phyloP scores from a whole-genome alignment of 345 rosid species.

The Theobroma cacao region DNA sequence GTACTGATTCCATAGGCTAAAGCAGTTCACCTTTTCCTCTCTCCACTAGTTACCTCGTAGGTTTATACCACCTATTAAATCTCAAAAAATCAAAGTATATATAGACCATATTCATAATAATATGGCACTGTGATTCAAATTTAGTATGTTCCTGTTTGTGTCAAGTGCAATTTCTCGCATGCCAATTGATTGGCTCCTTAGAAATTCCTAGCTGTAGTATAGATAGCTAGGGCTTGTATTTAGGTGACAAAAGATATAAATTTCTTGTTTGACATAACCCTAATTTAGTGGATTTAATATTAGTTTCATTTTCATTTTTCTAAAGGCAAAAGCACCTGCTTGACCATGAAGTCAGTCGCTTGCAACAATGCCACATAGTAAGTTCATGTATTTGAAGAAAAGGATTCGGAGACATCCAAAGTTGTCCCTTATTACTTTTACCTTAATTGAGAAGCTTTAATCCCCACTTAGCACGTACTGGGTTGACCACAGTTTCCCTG shows the following conservation, averaged over 20 bases:
- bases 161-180: neutral
- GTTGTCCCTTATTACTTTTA: slow-evolving; percentile 4
- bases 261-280: neutral
- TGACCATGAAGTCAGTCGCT: neutral
- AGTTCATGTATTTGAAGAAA: slow-evolving; percentile 12
- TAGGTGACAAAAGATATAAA: neutral
- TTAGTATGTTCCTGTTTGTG: neutral
- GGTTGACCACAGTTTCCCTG: neutral
- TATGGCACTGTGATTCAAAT: neutral
- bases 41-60: neutral
- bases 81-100: neutral
- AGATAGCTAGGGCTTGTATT: neutral
- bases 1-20: slow-evolving; percentile 2
- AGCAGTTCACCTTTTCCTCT: slow-evolving; percentile 4
- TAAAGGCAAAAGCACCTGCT: neutral
- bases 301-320: neutral
- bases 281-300: neutral
- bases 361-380: neutral
- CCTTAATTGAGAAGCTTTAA: neutral
- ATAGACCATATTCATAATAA: neutral
- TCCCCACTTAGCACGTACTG: neutral
- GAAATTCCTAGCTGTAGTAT: neutral
- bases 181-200: neutral
- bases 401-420: neutral
- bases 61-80: neutral